phyloP scores from a whole-genome alignment of 2,329 filamentous ascomycete genomes.

The Metarhizium brunneum region DNA sequence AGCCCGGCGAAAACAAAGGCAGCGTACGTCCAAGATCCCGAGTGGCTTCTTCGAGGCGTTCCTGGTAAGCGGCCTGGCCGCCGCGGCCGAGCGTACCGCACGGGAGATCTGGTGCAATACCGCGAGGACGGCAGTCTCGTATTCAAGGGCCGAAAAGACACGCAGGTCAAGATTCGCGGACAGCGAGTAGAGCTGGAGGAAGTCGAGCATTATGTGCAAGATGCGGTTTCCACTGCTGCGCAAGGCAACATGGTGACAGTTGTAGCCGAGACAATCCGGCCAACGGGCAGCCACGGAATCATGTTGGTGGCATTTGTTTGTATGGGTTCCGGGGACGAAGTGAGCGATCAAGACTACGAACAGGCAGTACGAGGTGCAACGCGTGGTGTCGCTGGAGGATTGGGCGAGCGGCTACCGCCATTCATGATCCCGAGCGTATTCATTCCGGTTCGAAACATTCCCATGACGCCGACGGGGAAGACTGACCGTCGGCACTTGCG shows the following conservation, averaged over 20 bases:
- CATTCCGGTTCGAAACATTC: neutral
- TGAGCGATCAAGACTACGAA: neutral
- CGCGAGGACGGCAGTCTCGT: neutral
- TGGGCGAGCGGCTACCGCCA: neutral
- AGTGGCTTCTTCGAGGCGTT: neutral
- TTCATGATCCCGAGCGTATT: neutral
- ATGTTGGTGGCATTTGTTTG: neutral
- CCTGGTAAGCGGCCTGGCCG: neutral
- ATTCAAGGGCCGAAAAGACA: conserved; percentile 14
- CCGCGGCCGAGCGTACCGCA: neutral
- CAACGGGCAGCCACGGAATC: neutral
- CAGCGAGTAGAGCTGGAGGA: conserved; percentile 19
- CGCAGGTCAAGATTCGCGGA: conserved; percentile 18
- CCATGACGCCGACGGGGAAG: neutral
- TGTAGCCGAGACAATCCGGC: neutral
- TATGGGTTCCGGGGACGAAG: neutral
- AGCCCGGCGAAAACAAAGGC: too few species aligned
- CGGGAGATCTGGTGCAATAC: neutral
- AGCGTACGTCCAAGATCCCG: too few species aligned
- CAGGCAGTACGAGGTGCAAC: too few species aligned
- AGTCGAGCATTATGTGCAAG: conserved; percentile 9
- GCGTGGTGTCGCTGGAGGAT: neutral
- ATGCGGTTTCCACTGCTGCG: neutral
- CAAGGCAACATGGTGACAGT: neutral
- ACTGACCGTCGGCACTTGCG: neutral